phyloP scores from a whole-genome alignment of 352 stramenopile genomes.

The Phytophthora hibernalis region DNA sequence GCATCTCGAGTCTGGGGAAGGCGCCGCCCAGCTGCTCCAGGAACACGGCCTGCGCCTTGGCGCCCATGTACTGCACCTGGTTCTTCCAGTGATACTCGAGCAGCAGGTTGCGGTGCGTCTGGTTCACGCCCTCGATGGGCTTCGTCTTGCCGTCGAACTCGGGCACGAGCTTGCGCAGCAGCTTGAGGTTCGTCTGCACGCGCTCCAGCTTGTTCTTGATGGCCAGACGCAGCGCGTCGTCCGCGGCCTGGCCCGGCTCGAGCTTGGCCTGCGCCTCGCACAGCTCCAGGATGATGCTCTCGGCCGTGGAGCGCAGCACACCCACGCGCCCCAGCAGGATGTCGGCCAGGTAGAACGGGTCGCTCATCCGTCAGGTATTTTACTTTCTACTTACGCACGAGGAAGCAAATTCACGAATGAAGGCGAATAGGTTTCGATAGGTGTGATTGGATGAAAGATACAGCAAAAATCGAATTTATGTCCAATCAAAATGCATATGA shows the following conservation, averaged over 20 bases:
- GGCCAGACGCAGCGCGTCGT: conserved; percentile 75
- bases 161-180: conserved; percentile 82
- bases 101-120: conserved; percentile 90
- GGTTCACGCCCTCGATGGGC: conserved; percentile 83
- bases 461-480: conserved; percentile 29
- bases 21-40: conserved; percentile 71
- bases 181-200: conserved; percentile 88
- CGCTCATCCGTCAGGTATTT: too few species aligned
- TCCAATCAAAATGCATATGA: conserved; percentile 29
- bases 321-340: conserved; percentile 85
- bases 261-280: conserved; percentile 76
- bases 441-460: conserved; percentile 41
- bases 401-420: conserved; percentile 15
- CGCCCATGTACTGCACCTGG: conserved; percentile 87
- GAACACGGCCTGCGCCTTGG: conserved; percentile 84
- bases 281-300: conserved; percentile 88
- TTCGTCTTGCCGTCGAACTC: conserved; percentile 91
- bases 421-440: neutral
- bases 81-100: conserved; percentile 92
- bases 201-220: conserved; percentile 90
- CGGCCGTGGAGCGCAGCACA: conserved; percentile 82
- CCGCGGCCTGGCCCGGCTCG: conserved; percentile 49
- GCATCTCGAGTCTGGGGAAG: conserved; percentile 86
- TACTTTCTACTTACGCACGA: too few species aligned
- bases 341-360: conserved; percentile 88